A percentile compares a stretch with the other conserved stretches of the same genome.
phyloP scores from a whole-genome alignment of 2,329 filamentous ascomycete species.

The Neospermospora avenae region DNA sequence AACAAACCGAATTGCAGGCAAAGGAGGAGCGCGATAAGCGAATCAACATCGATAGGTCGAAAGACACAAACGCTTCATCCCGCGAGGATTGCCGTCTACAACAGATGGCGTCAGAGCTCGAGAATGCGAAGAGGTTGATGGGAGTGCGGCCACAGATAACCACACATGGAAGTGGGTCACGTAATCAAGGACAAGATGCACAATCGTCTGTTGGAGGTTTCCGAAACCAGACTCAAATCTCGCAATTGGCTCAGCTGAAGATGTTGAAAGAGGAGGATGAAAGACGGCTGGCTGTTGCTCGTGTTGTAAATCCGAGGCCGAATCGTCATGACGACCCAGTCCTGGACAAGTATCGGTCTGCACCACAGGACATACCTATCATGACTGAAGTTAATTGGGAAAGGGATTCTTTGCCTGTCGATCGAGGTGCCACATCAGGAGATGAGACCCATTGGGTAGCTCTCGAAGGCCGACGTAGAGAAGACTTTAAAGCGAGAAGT shows the following conservation, averaged over 20 bases:
- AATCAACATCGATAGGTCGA: no score
- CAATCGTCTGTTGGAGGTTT: not conserved
- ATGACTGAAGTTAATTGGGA: not conserved
- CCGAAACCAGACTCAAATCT: not conserved
- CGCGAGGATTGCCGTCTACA: constrained; percentile 5
- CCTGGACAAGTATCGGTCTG: not conserved
- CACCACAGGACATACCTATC: not conserved
- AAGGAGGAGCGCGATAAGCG: no score
- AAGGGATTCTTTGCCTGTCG: not conserved
- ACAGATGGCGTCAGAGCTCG: constrained; percentile 3
- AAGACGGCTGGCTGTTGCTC: not conserved
- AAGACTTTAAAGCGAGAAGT: not conserved
- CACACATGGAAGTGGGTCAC: not conserved
- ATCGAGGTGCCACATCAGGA: not conserved
- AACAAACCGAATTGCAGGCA: not conserved
- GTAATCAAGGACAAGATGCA: not conserved
- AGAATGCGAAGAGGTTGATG: constrained; percentile 5
- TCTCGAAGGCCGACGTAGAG: not conserved
- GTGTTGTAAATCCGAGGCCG: not conserved
- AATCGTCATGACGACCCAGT: not conserved
- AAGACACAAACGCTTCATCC: not conserved
- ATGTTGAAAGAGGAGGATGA: not conserved
- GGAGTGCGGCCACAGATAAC: not conserved
- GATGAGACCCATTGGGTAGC: not conserved
- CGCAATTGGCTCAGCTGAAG: not conserved